A percentile compares a stretch with the other conserved stretches of the same genome.
Evolutionary conservation across 345 rosid species (phyloP).

Genomic region (Clausena lansium): DNA sequence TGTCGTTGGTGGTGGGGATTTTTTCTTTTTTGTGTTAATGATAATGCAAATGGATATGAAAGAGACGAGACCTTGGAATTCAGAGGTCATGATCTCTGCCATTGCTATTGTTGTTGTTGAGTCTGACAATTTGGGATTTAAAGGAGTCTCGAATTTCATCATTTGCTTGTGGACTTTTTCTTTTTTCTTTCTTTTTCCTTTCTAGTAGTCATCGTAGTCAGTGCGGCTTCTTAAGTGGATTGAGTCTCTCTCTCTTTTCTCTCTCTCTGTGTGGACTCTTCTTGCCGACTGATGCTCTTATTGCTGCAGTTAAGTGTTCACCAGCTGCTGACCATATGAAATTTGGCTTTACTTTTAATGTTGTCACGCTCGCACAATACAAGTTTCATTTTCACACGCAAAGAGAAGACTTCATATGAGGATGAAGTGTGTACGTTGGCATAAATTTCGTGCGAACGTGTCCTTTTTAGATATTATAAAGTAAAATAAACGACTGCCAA

Average conservation of each 20-base stretch:
- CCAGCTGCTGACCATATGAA: not conserved
- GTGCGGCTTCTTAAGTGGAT: not conserved
- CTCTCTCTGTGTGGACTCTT: no score
- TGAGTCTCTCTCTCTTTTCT: not conserved
- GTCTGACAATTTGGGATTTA: constrained; percentile 23
- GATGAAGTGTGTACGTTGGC: no score
- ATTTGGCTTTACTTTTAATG: not conserved
- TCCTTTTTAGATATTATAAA: no score
- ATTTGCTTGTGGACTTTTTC: not conserved
- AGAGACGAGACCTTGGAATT: constrained; percentile 25
- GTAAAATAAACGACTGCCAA: no score
- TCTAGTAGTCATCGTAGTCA: not conserved
- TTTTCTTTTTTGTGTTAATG: not conserved
- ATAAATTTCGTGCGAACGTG: no score
- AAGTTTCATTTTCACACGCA: not conserved
- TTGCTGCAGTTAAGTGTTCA: not conserved
- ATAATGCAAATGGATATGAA: constrained; percentile 3
- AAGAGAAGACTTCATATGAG: no score
- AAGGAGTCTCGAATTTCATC: constrained; percentile 6
- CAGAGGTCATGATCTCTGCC: constrained; percentile 31
- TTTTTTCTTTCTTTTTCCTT: no score
- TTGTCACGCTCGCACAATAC: not conserved
- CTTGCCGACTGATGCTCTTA: not conserved
- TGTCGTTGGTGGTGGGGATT: not conserved
- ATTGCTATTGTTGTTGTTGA: constrained; percentile 9